These are phyloP conservation scores for Aspergillus heteromorphus DNA, from an alignment of 495 filamentous ascomycete species.

Conservation along the genomic window DNA sequence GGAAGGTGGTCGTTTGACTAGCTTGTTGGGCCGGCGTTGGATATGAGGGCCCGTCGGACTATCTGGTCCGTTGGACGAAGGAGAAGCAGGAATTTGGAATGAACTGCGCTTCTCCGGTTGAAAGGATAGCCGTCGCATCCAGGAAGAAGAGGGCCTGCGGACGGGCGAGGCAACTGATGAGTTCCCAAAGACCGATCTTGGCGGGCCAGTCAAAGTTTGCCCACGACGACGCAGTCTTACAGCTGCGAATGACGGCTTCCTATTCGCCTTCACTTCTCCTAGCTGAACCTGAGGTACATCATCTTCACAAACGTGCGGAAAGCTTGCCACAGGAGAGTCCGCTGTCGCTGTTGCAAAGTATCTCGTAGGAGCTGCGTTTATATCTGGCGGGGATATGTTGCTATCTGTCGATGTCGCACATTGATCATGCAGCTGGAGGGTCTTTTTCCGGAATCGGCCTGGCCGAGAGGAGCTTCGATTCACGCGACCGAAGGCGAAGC, in stretches of 20 bases:
- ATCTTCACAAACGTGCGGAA: slow-evolving; percentile 7
- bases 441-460: slow-evolving; percentile 25
- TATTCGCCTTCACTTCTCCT: slow-evolving; percentile 18
- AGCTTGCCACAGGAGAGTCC: slow-evolving; percentile 7
- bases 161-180: slow-evolving; percentile 32
- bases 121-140: slow-evolving; percentile 75
- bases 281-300: slow-evolving; percentile 4
- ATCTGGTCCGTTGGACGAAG: slow-evolving; percentile 65
- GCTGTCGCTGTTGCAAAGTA: slow-evolving; percentile 15
- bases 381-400: slow-evolving; percentile 18
- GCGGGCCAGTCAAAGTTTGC: slow-evolving; percentile 36
- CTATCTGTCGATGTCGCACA: slow-evolving; percentile 13
- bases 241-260: slow-evolving; percentile 51
- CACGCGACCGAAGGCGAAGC: slow-evolving; percentile 58
- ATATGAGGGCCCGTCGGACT: slow-evolving; percentile 55
- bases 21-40: slow-evolving; percentile 67
- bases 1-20: slow-evolving; percentile 78
- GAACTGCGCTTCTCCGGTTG: slow-evolving; percentile 62
- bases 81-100: slow-evolving; percentile 60
- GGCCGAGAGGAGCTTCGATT: slow-evolving; percentile 32
- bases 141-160: slow-evolving; percentile 57
- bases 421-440: slow-evolving; percentile 20
- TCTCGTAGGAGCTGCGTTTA: slow-evolving; percentile 23
- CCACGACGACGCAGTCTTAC: slow-evolving; percentile 37
- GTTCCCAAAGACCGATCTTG: slow-evolving; percentile 25